Percentiles rank a stretch among this genome's conserved stretches.
Evolutionary conservation across 2,329 filamentous ascomycete species (phyloP).

Genomic region (Pyricularia sp.): DNA sequence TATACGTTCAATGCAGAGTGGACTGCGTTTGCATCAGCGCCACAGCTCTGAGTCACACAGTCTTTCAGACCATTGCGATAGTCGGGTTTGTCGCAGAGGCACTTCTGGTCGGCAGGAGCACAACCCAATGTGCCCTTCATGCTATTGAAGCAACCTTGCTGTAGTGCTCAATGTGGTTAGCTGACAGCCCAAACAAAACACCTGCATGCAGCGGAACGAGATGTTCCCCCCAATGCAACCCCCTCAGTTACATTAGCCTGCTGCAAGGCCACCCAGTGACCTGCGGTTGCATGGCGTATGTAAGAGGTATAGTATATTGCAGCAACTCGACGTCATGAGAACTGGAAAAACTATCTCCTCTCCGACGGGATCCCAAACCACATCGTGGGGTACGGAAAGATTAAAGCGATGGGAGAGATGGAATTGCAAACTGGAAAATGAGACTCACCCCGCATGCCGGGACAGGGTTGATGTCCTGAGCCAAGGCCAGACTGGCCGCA

Average conservation of each 20-base stretch:
- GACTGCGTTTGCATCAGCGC: constrained; percentile 8
- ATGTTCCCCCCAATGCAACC: neutral
- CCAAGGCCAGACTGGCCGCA: neutral
- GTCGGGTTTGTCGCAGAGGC: constrained; percentile 11
- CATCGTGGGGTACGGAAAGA: neutral
- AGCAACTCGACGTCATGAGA: neutral
- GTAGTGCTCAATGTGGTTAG: neutral
- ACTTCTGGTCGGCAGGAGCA: constrained; percentile 6
- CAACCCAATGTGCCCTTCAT: constrained; percentile 11
- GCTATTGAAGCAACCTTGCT: constrained; percentile 14
- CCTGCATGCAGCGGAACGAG: neutral
- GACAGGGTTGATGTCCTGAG: constrained; percentile 1
- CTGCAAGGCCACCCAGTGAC: neutral
- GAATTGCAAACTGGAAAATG: neutral
- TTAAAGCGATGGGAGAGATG: neutral
- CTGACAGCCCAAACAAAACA: neutral
- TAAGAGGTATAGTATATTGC: neutral
- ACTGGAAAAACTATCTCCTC: neutral
- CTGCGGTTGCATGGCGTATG: neutral
- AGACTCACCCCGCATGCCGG: constrained; percentile 1
- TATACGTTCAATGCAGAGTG: constrained; percentile 9
- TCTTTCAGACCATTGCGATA: constrained; percentile 12
- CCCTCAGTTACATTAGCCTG: neutral
- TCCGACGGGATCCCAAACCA: neutral
- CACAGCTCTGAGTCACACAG: constrained; percentile 11